Conservation (phyloP, 2,329 filamentous ascomycete species). For the Alternaria sp. region DNA sequence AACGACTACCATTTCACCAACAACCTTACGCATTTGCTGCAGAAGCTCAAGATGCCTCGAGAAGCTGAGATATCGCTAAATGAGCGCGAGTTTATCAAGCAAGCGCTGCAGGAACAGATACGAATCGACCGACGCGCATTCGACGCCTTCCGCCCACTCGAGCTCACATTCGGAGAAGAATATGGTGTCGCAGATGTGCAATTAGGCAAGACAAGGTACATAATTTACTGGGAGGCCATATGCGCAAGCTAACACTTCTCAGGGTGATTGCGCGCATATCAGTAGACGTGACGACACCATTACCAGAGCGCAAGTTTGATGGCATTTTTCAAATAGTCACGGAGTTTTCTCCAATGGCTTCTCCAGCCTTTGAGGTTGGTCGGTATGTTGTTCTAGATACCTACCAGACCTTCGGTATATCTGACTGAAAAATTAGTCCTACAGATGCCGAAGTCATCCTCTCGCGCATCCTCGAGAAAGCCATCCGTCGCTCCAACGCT, state of each 20-base stretch:
- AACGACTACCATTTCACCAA: slow-evolving; percentile 9
- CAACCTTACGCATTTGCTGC: slow-evolving; percentile 4
- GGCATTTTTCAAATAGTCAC: slow-evolving; percentile 92
- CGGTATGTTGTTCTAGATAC: slow-evolving; percentile 55
- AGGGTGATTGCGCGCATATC: slow-evolving; percentile 86
- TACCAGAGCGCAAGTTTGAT: slow-evolving; percentile 88
- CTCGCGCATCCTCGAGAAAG: slow-evolving; percentile 89
- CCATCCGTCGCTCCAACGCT: slow-evolving; percentile 87
- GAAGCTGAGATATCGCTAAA: slow-evolving; percentile 90
- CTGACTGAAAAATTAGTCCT: slow-evolving; percentile 58
- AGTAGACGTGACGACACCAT: slow-evolving; percentile 85
- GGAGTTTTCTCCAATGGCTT: slow-evolving; percentile 90
- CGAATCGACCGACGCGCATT: slow-evolving; percentile 84
- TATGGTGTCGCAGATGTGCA: slow-evolving; percentile 88
- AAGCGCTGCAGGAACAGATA: slow-evolving; percentile 80
- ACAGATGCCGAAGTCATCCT: slow-evolving; percentile 86
- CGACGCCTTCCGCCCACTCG: slow-evolving; percentile 79
- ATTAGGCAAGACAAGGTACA: slow-evolving; percentile 86
- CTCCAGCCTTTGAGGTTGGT: slow-evolving; percentile 86
- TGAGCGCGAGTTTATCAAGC: slow-evolving; percentile 83
- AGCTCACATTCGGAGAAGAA: slow-evolving; percentile 85
- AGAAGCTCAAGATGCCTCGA: slow-evolving; percentile 73
- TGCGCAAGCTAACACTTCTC: slow-evolving; percentile 22
- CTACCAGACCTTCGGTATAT: slow-evolving; percentile 10
- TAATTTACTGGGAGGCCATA: not conserved